Base-by-base conservation (phyloP, 2,329 filamentous ascomycete genomes). In the Proliferodiscus dingleyae region DNA sequence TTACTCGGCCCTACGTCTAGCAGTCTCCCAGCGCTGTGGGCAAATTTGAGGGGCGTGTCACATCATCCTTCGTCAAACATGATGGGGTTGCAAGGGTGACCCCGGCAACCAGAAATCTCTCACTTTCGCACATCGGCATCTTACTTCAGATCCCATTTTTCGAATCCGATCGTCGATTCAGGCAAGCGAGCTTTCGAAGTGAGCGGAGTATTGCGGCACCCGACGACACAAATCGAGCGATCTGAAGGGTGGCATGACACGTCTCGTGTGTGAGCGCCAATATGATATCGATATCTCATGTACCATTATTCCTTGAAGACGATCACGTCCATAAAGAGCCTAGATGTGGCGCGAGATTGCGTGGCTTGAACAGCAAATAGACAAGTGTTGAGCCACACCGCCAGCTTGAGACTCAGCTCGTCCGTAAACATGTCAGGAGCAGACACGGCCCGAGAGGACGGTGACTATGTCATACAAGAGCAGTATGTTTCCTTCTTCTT, bases 11-110 rank as follows among this genome's bases (percentile, higher is more conserved):
- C 24, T 26, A 34, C 28, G 16, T 13, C 22, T 15, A 24, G 15
- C 11, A 41, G 3, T 8, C 26, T 23, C 19, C 37, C 18, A 33
- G 30, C 24, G 18, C 10, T 23, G 19, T 42, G 11, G n/a, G 37
- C 32, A 48, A 40, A 48, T 48, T 49, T 37, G 39, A 49, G 42
- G 46, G 39, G 43, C 10, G 16, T 45, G 42, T 45, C 42, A 49
- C 42, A 44, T 16, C 19, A 18, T 22, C 13, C 21, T 37, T 5
- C 34, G 8, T 32, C 34, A 37, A 22, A 10, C 34, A 19, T 15
- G 16, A 37, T 15, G 9, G 19, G 34, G 19, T 21, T 4, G 34
- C 34, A 37, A 19, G 34, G 34, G 19, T 37, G 6, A 11, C 24
- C 24, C 24, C 24, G 6, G 24, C n/a, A n/a, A n/a, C 24, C 24